phyloP scores from a whole-genome alignment of 2,329 filamentous ascomycete species.

The Pezicula rhizophila region DNA sequence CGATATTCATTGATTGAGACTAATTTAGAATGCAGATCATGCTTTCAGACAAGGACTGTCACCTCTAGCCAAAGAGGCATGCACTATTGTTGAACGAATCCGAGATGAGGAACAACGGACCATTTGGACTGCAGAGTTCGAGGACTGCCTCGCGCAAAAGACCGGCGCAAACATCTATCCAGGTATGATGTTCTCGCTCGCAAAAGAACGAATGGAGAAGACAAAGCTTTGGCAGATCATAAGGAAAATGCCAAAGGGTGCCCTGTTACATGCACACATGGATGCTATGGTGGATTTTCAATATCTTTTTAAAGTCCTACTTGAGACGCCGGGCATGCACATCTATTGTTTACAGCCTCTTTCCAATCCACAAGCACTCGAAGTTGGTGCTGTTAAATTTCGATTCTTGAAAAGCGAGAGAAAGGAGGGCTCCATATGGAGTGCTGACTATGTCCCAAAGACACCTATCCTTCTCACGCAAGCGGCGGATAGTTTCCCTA shows the following conservation, averaged over 20 bases:
- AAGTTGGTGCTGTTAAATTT: slow-evolving; percentile 55
- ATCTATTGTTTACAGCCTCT: slow-evolving; percentile 56
- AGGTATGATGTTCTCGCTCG: slow-evolving; percentile 89
- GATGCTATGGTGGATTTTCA: slow-evolving; percentile 88
- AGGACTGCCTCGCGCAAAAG: slow-evolving; percentile 61
- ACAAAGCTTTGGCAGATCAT: slow-evolving; percentile 84
- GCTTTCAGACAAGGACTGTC: slow-evolving; percentile 70
- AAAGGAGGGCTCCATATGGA: slow-evolving; percentile 56
- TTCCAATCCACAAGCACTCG: slow-evolving; percentile 42
- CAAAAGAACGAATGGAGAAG: slow-evolving; percentile 78
- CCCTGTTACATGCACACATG: slow-evolving; percentile 78
- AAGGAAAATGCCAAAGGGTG: slow-evolving; percentile 81
- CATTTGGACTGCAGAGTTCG: slow-evolving; percentile 70
- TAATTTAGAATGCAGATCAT: slow-evolving; percentile 43
- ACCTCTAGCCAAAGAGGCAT: slow-evolving; percentile 71
- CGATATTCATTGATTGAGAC: slow-evolving; percentile 24
- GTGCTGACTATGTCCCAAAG: slow-evolving; percentile 48
- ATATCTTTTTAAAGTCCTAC: slow-evolving; percentile 66
- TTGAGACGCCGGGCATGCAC: slow-evolving; percentile 69
- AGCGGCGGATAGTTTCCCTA: slow-evolving; percentile 70
- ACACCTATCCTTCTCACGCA: slow-evolving; percentile 32
- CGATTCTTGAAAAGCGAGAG: slow-evolving; percentile 44
- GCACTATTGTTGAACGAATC: slow-evolving; percentile 73
- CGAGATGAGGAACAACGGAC: slow-evolving; percentile 69
- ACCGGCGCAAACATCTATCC: slow-evolving; percentile 65